Evolutionary conservation across 352 stramenopile genomes (phyloP).

Genomic region (Lagenidium giganteum): DNA sequence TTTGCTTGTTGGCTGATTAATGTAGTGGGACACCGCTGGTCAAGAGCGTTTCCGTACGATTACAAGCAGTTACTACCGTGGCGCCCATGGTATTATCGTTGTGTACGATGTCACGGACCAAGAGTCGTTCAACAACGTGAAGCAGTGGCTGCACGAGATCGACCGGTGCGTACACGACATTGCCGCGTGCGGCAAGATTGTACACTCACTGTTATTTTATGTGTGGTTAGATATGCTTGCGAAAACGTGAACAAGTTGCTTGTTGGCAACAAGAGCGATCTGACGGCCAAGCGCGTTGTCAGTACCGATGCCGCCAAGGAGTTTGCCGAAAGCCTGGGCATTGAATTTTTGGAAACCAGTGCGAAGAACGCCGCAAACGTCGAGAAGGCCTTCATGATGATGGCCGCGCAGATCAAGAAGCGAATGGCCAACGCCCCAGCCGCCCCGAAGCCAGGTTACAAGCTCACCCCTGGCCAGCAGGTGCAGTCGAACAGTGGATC

Average conservation of each 20-base stretch:
- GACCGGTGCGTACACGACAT: constrained; percentile 55
- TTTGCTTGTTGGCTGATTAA: constrained; percentile 1
- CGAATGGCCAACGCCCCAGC: constrained; percentile 84
- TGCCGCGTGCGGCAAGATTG: no score
- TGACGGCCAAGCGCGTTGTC: constrained; percentile 92
- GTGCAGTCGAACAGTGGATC: constrained; percentile 63
- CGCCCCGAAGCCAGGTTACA: constrained; percentile 58
- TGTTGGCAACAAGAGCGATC: constrained; percentile 98
- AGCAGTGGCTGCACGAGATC: constrained; percentile 96
- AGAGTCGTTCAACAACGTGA: constrained; percentile 97
- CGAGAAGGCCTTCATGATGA: constrained; percentile 91
- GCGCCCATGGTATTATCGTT: constrained; percentile 98
- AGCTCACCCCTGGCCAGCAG: constrained; percentile 54
- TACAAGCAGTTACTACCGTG: constrained; percentile 99
- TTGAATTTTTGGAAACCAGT: constrained; percentile 87
- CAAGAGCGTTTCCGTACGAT: constrained; percentile 99
- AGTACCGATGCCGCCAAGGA: constrained; percentile 91
- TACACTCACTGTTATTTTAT: no score
- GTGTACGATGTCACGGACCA: constrained; percentile 99
- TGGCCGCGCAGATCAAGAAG: constrained; percentile 91
- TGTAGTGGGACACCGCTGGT: constrained; percentile 98
- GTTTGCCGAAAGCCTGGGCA: constrained; percentile 83
- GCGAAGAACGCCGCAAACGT: constrained; percentile 88
- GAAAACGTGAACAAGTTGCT: constrained; percentile 97
- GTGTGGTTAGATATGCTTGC: constrained; percentile 95